Evolutionary conservation across 2,329 filamentous ascomycete genomes (phyloP).

Genomic region (Xenosphaeropsis pyriputrescens): DNA sequence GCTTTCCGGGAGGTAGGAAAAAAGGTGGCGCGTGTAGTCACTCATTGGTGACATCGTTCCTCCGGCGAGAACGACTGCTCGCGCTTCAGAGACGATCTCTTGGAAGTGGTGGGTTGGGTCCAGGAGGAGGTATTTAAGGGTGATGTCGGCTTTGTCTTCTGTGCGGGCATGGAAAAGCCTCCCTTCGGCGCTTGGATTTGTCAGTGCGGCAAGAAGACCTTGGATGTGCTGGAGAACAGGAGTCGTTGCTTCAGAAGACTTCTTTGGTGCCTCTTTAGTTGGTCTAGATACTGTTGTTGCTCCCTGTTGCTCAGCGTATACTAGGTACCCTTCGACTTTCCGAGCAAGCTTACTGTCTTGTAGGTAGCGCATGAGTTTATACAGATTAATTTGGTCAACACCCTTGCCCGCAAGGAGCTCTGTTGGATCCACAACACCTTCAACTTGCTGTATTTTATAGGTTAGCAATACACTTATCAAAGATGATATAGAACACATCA

Average conservation of each 20-base stretch:
- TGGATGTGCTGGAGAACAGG: conserved; percentile 36
- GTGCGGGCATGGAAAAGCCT: conserved; percentile 47
- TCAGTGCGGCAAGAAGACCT: conserved; percentile 63
- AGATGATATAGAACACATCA: conserved; percentile 3
- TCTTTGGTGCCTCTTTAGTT: conserved; percentile 8
- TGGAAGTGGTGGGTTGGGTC: conserved; percentile 87
- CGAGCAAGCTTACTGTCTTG: conserved; percentile 85
- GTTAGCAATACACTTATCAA: conserved; percentile 9
- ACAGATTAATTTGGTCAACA: conserved; percentile 89
- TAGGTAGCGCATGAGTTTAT: conserved; percentile 75
- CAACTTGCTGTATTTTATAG: conserved; percentile 23
- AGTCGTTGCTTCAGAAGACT: conserved; percentile 8
- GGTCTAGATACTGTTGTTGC: conserved; percentile 11
- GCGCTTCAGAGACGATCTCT: conserved; percentile 69
- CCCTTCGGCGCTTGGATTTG: conserved; percentile 66
- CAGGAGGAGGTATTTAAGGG: conserved; percentile 72
- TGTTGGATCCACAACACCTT: conserved; percentile 57
- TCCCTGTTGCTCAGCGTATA: conserved; percentile 39
- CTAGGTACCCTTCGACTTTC: conserved; percentile 83
- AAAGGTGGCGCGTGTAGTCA: conserved; percentile 77
- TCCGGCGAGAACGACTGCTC: conserved; percentile 80
- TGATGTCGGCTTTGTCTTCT: conserved; percentile 27
- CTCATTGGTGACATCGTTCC: conserved; percentile 97
- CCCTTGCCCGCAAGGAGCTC: conserved; percentile 70
- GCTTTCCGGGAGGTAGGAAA: conserved; percentile 51